phyloP scores from a whole-genome alignment of 495 filamentous ascomycete genomes.

The Penicillium paxilli region DNA sequence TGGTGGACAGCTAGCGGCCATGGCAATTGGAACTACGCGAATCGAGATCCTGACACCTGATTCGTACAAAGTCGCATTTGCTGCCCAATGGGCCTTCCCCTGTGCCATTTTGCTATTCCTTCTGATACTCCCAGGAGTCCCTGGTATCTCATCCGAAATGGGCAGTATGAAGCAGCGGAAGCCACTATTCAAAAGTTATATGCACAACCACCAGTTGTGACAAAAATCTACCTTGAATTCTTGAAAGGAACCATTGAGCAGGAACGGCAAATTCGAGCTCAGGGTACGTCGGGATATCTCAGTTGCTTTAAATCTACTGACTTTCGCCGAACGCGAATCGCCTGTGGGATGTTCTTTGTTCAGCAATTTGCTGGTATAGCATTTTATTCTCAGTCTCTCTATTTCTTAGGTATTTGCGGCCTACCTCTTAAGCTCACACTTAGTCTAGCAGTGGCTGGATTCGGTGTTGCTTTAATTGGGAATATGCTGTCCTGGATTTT shows the following conservation, averaged over 20 bases:
- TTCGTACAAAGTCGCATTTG: slow-evolving; percentile 6
- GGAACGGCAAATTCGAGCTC: background rate
- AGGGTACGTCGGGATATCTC: background rate
- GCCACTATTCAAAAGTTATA: slow-evolving; percentile 1
- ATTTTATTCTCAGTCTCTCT: slow-evolving; percentile 9
- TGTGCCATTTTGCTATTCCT: background rate
- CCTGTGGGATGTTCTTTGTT: slow-evolving; percentile 12
- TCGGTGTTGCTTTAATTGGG: slow-evolving; percentile 8
- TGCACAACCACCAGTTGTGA: background rate
- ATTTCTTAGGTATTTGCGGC: slow-evolving; percentile 8
- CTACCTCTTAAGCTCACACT: background rate
- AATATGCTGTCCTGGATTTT: slow-evolving; percentile 11
- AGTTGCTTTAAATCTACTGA: slow-evolving; percentile 6
- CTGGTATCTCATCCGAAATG: slow-evolving; percentile 4
- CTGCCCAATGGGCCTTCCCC: slow-evolving; percentile 10
- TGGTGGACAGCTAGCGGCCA: slow-evolving; percentile 3
- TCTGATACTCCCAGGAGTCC: slow-evolving; percentile 6
- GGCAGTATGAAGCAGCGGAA: background rate
- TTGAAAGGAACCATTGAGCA: background rate
- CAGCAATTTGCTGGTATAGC: slow-evolving; percentile 9
- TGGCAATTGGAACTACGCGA: slow-evolving; percentile 2
- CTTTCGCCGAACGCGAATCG: slow-evolving; percentile 8
- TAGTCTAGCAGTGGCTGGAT: slow-evolving; percentile 2
- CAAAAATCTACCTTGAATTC: background rate
- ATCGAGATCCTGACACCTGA: background rate